Evolutionary conservation across 148 eudicot genomes (phyloP).

Genomic region (Rhododendron griersonianum): DNA sequence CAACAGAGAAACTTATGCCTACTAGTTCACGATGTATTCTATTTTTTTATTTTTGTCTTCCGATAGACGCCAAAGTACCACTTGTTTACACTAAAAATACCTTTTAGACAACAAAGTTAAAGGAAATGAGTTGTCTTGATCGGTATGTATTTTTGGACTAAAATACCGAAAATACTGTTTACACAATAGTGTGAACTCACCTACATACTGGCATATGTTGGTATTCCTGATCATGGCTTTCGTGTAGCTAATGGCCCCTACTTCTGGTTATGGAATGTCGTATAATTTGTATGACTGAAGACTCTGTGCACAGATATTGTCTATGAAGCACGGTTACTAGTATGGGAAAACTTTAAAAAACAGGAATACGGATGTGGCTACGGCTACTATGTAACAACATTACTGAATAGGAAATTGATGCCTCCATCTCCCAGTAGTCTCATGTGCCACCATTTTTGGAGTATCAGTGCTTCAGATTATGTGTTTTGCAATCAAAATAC

Average conservation of each 20-base stretch:
- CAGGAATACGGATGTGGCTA: background rate
- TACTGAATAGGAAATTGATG: background rate
- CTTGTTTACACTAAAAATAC: background rate
- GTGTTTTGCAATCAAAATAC: background rate
- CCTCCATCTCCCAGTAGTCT: background rate
- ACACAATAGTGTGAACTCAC: background rate
- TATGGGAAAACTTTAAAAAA: background rate
- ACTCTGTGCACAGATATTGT: background rate
- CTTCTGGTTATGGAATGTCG: background rate
- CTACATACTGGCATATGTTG: background rate
- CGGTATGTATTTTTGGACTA: background rate
- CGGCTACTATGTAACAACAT: background rate
- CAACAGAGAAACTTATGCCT: background rate
- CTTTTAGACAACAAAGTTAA: background rate
- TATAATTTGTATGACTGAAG: background rate
- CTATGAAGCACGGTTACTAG: background rate
- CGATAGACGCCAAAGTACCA: background rate
- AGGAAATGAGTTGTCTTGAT: background rate
- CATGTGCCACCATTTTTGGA: background rate
- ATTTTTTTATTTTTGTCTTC: background rate
- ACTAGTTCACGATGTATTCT: background rate
- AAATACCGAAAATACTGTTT: no score
- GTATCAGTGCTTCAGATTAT: background rate
- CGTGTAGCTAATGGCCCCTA: background rate
- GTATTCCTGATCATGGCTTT: background rate